A percentile compares a stretch with the other conserved stretches of the same genome.
phyloP scores from a whole-genome alignment of 2,329 filamentous ascomycete species.

The Alternaria consortialis region DNA sequence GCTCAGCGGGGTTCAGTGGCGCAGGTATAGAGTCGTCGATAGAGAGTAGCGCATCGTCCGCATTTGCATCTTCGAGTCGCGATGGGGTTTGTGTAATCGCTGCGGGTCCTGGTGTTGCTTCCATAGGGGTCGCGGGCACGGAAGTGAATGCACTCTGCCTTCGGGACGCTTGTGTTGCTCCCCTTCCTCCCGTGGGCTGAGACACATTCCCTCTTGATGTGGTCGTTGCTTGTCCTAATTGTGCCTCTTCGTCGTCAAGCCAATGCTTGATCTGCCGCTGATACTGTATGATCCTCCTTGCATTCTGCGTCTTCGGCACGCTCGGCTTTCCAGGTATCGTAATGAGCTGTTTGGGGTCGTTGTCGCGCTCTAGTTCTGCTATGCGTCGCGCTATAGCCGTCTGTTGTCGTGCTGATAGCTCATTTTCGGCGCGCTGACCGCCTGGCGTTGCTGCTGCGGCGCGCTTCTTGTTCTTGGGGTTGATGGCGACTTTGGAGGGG shows the following conservation, averaged over 20 bases:
- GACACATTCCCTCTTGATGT: slow-evolving; percentile 18
- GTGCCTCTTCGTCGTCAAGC: slow-evolving; percentile 78
- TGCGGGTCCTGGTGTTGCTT: slow-evolving; percentile 36
- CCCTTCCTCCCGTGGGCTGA: slow-evolving; percentile 22
- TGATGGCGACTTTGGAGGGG: slow-evolving; percentile 62
- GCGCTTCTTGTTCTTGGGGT: slow-evolving; percentile 71
- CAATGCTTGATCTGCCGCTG: slow-evolving; percentile 87
- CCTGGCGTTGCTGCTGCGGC: slow-evolving; percentile 58
- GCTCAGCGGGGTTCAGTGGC: slow-evolving; percentile 67
- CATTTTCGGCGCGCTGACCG: slow-evolving; percentile 55
- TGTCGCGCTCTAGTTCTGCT: slow-evolving; percentile 77
- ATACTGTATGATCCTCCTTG: slow-evolving; percentile 79
- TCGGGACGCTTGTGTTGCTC: slow-evolving; percentile 28
- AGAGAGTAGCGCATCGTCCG: slow-evolving; percentile 64
- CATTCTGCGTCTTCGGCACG: slow-evolving; percentile 64
- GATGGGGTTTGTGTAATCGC: slow-evolving; percentile 13
- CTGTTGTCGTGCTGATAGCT: slow-evolving; percentile 82
- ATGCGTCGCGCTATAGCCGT: slow-evolving; percentile 83
- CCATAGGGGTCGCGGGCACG: slow-evolving; percentile 37
- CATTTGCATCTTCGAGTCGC: slow-evolving; percentile 24
- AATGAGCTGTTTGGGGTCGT: slow-evolving; percentile 66
- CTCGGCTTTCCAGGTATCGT: slow-evolving; percentile 42
- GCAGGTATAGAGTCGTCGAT: slow-evolving; percentile 64
- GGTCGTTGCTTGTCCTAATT: slow-evolving; percentile 59
- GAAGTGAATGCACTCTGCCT: slow-evolving; percentile 38